A percentile compares a stretch with the other conserved stretches of the same genome.
These are phyloP conservation scores for Mortierella sp. DNA, from an alignment of 371 early-diverging fungal species.

Conservation along the genomic window DNA sequence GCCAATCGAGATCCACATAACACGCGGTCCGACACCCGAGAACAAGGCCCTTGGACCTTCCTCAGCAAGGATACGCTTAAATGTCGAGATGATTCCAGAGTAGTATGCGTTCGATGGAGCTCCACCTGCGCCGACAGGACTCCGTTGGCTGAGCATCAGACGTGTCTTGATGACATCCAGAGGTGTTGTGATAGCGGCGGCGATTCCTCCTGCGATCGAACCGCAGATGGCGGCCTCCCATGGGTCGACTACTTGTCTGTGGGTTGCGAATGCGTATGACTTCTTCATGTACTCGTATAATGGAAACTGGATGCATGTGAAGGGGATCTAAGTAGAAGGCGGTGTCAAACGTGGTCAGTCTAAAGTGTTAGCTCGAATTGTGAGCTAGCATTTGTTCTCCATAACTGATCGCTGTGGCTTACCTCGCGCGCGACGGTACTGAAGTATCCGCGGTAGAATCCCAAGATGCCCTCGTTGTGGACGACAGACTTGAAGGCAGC, in stretches of 20 bases:
- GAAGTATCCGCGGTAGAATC: constrained; percentile 93
- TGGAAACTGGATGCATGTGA: constrained; percentile 97
- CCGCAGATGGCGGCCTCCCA: constrained; percentile 93
- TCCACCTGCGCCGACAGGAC: constrained; percentile 26
- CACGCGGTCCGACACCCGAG: constrained; percentile 92
- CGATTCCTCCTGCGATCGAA: constrained; percentile 91
- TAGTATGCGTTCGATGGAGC: constrained; percentile 62
- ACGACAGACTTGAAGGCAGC: constrained; percentile 74
- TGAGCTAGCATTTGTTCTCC: too few species aligned
- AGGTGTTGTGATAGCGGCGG: constrained; percentile 93
- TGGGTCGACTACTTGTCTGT: constrained; percentile 71
- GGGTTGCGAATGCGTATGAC: constrained; percentile 40
- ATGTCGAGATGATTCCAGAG: constrained; percentile 78
- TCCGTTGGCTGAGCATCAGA: constrained; percentile 87
- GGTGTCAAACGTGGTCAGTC: background rate
- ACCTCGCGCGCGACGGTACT: constrained; percentile 92
- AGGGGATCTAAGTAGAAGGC: constrained; percentile 80
- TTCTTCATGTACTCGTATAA: constrained; percentile 93
- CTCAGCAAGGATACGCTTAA: constrained; percentile 81
- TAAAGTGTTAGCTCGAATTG: background rate
- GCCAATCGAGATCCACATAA: constrained; percentile 96
- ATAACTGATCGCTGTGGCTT: background rate
- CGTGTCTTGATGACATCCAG: constrained; percentile 95
- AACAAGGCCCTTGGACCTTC: constrained; percentile 88
- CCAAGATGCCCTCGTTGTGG: constrained; percentile 81